phyloP scores from a whole-genome alignment of 805 yeast species.

The Yamadazyma sp. region DNA sequence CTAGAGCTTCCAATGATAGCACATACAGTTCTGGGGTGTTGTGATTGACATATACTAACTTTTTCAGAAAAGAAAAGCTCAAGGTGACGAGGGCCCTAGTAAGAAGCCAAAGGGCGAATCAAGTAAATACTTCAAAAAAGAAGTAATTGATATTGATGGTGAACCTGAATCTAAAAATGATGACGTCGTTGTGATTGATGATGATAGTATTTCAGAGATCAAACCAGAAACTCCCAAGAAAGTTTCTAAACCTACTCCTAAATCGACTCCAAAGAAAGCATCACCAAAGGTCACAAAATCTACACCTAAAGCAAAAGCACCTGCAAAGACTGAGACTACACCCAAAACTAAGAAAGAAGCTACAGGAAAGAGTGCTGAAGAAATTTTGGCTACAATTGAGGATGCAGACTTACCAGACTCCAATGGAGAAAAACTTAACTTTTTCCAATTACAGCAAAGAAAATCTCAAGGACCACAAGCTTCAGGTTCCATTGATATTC shows the following conservation, averaged over 20 bases:
- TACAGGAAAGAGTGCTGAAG: constrained; percentile 20
- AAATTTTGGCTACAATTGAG: constrained; percentile 48
- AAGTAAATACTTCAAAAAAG: constrained; percentile 11
- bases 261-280: constrained; percentile 3
- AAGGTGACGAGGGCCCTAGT: background rate
- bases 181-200: constrained; percentile 6
- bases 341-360: constrained; percentile 4
- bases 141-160: constrained; percentile 12
- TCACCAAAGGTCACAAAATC: constrained; percentile 4
- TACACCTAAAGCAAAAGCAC: constrained; percentile 2
- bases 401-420: constrained; percentile 68
- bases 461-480: constrained; percentile 27
- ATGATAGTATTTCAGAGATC: constrained; percentile 1
- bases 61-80: constrained; percentile 2
- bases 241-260: background rate
- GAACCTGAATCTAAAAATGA: constrained; percentile 4
- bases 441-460: constrained; percentile 41
- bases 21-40: too few relatives aligned
- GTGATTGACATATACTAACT: constrained; percentile 7
- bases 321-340: constrained; percentile 4
- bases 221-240: constrained; percentile 4
- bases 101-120: constrained; percentile 3
- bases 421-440: constrained; percentile 53
- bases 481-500: constrained; percentile 48
- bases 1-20: too few relatives aligned